Evolutionary conservation across 108 stramenopile genomes (phyloP), one percentile per base, ranked within the genome.

Genomic region (Cyclostephanos tholiformis): DNA sequence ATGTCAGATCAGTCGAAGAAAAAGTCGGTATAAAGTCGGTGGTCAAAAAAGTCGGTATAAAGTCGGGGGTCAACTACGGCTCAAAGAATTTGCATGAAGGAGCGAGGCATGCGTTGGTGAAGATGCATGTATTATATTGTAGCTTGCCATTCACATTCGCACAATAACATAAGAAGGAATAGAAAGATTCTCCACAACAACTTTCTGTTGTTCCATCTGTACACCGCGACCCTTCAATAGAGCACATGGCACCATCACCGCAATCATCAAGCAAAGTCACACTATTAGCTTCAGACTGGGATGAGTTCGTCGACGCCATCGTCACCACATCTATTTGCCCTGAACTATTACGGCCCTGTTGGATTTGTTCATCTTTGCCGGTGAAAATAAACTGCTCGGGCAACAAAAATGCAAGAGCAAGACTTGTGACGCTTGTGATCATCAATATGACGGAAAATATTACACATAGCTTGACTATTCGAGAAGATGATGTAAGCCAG

Each of bases 401-500:
- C 44, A 62, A 39, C 32, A 72, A 14, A 10, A 72, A 36, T 53
- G 60, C 71, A 64, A 72, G 46, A 26, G 62, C 29, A 1, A 72
- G 44, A 39, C 62, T 63, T 32, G 49, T 30, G 6, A 63, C 50
- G 20, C 71, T 72, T 19, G 35, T 36, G 14, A 72, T 13, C 9
- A 72, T 25, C 38, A 72, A 14, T 22, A 72, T 2, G 20, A 64
- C 63, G 29, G 71, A 63, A 62, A 49, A 48, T 1, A 72, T n/a
- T 26, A 63, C 48, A 41, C 63, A 9, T 0, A 72, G 36, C 35
- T 72, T 72, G 49, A 72, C 62, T n/a, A 16, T 44, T 55, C 71
- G 71, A 19, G 71, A 60, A 38, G 71, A 49, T 39, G 63, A 72
- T 56, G 62, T 53, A 7, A 72, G 53, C 71, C 71, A 72, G 50